Percentiles rank a stretch among this genome's conserved stretches.
phyloP scores from a whole-genome alignment of 768 basidiomycete species.

The Candolleomyces aberdarensis region DNA sequence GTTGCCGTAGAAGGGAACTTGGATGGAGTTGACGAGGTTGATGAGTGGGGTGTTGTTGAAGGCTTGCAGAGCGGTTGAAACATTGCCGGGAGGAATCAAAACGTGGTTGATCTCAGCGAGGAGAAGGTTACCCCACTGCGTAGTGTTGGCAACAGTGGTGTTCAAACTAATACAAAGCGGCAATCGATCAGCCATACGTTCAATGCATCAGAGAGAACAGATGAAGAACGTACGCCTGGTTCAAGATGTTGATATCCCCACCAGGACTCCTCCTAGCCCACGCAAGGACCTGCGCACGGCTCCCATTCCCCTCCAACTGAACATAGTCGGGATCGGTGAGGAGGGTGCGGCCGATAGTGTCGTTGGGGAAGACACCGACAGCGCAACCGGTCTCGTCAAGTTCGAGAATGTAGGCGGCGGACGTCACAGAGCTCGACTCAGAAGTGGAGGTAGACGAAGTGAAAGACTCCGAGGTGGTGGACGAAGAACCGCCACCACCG shows the following conservation, averaged over 20 bases:
- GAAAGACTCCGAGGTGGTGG: background rate
- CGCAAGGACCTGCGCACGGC: slow-evolving; percentile 51
- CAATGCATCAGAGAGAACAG: background rate
- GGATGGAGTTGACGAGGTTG: slow-evolving; percentile 21
- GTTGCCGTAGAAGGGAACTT: slow-evolving; percentile 16
- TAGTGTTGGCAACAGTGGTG: slow-evolving; percentile 32
- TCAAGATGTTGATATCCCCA: slow-evolving; percentile 37
- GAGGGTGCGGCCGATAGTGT: slow-evolving; percentile 61
- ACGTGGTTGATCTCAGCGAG: slow-evolving; percentile 51
- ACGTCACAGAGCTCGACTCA: background rate
- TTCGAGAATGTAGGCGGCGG: background rate
- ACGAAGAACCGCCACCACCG: slow-evolving; percentile 2
- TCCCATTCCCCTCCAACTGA: slow-evolving; percentile 48
- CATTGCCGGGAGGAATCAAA: slow-evolving; percentile 48
- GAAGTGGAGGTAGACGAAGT: background rate
- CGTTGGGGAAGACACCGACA: slow-evolving; percentile 39
- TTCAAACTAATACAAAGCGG: slow-evolving; percentile 16
- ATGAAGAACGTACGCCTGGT: slow-evolving; percentile 38
- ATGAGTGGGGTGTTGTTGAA: slow-evolving; percentile 41
- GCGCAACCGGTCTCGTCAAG: background rate
- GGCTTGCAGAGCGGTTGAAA: slow-evolving; percentile 39
- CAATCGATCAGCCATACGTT: slow-evolving; percentile 3
- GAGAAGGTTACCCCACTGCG: slow-evolving; percentile 34
- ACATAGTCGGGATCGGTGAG: slow-evolving; percentile 47
- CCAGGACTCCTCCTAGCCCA: slow-evolving; percentile 18